These are phyloP conservation scores for Bipolaris bicolor DNA, from an alignment of 2,329 filamentous ascomycete species.

Conservation along the genomic window DNA sequence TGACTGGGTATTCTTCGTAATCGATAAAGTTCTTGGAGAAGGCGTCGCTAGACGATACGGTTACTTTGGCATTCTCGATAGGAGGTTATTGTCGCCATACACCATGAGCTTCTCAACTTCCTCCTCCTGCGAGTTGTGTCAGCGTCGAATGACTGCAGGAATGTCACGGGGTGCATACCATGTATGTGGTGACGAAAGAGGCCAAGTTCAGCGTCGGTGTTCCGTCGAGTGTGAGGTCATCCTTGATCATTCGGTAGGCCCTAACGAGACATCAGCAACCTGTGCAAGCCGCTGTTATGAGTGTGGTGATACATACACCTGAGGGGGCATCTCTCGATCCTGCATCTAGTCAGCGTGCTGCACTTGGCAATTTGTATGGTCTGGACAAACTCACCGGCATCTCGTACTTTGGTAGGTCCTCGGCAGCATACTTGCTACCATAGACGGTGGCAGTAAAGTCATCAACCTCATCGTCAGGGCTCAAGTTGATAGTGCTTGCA, in stretches of 20 bases:
- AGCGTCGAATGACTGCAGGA: not conserved
- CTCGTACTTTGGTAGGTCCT: conserved; percentile 80
- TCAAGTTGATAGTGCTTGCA: conserved; percentile 32
- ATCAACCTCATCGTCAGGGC: conserved; percentile 49
- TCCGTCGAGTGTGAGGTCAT: conserved; percentile 90
- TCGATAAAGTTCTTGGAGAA: conserved; percentile 88
- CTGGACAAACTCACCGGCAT: conserved; percentile 72
- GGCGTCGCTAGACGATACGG: conserved; percentile 60
- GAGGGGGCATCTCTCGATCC: conserved; percentile 78
- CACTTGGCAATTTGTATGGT: not conserved
- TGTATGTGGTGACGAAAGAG: conserved; percentile 94
- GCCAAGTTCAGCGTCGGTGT: conserved; percentile 68
- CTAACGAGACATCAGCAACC: conserved; percentile 16
- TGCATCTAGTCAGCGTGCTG: conserved; percentile 10
- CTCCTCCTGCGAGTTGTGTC: conserved; percentile 68
- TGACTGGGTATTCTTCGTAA: conserved; percentile 59
- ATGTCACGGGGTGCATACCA: conserved; percentile 63
- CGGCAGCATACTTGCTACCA: conserved; percentile 79
- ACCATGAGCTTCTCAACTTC: conserved; percentile 96
- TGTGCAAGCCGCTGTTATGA: not conserved
- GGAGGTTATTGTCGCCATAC: conserved; percentile 52
- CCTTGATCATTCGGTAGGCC: conserved; percentile 92
- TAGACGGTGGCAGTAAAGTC: conserved; percentile 82
- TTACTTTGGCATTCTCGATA: conserved; percentile 8
- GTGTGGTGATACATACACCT: conserved; percentile 59